phyloP scores from a whole-genome alignment of 495 filamentous ascomycete genomes.

The Friedmanniomyces simplex region DNA sequence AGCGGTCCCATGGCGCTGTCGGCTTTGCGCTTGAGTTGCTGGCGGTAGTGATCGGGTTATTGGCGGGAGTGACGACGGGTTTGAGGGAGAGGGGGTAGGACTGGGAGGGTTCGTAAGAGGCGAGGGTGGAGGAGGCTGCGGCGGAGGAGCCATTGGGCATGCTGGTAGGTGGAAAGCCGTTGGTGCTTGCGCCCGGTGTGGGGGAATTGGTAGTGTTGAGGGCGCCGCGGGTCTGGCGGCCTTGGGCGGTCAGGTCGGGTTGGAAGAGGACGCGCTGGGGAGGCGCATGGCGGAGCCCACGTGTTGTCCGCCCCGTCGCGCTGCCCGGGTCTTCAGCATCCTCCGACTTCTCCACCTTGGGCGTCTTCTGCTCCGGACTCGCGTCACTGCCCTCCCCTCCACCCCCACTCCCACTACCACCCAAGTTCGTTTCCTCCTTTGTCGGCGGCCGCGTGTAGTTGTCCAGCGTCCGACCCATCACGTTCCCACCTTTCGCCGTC shows the following conservation, averaged over 20 bases:
- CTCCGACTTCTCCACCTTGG: slow-evolving; percentile 52
- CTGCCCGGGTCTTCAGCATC: slow-evolving; percentile 49
- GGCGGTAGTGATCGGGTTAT: slow-evolving; percentile 53
- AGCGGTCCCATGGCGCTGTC: slow-evolving; percentile 19
- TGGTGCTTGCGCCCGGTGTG: slow-evolving; percentile 21
- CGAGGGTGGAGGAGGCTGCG: slow-evolving; percentile 39
- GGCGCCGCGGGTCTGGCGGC: slow-evolving; percentile 48
- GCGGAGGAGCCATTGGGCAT: slow-evolving; percentile 20
- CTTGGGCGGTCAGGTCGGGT: slow-evolving; percentile 50
- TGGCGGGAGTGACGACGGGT: slow-evolving; percentile 59
- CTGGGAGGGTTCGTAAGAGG: slow-evolving; percentile 48
- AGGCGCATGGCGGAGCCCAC: slow-evolving; percentile 65
- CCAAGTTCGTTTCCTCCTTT: slow-evolving; percentile 29
- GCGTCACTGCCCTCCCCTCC: slow-evolving; percentile 35
- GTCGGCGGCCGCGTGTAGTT: slow-evolving; percentile 46
- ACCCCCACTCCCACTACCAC: slow-evolving; percentile 3
- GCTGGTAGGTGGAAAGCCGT: slow-evolving; percentile 19
- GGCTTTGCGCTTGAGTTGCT: slow-evolving; percentile 32
- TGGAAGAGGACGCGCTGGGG: slow-evolving; percentile 74
- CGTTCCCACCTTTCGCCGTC: slow-evolving; percentile 62
- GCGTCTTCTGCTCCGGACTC: slow-evolving; percentile 49
- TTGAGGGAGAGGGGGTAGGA: slow-evolving; percentile 49
- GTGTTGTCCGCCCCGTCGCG: slow-evolving; percentile 48
- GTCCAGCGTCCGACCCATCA: slow-evolving; percentile 65
- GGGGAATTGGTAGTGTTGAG: slow-evolving; percentile 40